Evolutionary conservation across 345 rosid species (phyloP), one percentile per base, ranked within the genome.

Genomic region (Pistacia integerrima): DNA sequence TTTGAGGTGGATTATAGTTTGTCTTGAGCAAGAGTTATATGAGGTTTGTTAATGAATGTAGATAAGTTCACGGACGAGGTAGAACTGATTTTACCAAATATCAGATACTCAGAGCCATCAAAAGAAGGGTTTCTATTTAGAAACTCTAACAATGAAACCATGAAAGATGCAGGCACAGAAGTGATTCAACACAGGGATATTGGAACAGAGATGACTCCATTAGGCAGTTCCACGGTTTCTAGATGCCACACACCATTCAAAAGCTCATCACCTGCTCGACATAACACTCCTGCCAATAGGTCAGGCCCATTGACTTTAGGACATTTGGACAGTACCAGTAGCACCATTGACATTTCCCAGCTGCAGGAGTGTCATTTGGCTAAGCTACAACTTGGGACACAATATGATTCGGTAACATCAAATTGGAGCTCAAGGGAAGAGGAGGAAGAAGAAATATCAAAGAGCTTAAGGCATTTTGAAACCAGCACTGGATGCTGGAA

Each of bases 121-220:
- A 93, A 87, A 74, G 90, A 92, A 86, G 92, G 97, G 30, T 92
- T 95, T 82, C 78, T 92, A 28, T 92, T 93, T 85, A 86, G 84
- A 82, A 89, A 87, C 79, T 77, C 87, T 16, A 79, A 60, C 38
- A 13, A 65, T 17, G 85, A 80, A 76, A 60, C 80, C 80, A 86
- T 84, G 91, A 86, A 77, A 78, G 91, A 85, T 65, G 88, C 80
- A n/a, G 81, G 83, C 66, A 82, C 87, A 2, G 91, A 85, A 61
- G 84, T 80, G 48, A 77, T 78, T 74, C 85, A 87, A 64, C 98
- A 87, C 84, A 87, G 89, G 83, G 97, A 95, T 76, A 76, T 82
- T 1, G 98, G 98, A 69, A 95, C 97, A 66, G 98, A 93, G 83
- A 93, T 93, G 99, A 93, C 98, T 52, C 98, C 99, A 11, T 72